Percentiles rank a stretch among this genome's conserved stretches.
Evolutionary conservation across 1,284 basidiomycete species (phyloP).

Genomic region (Baeospora myosura): DNA sequence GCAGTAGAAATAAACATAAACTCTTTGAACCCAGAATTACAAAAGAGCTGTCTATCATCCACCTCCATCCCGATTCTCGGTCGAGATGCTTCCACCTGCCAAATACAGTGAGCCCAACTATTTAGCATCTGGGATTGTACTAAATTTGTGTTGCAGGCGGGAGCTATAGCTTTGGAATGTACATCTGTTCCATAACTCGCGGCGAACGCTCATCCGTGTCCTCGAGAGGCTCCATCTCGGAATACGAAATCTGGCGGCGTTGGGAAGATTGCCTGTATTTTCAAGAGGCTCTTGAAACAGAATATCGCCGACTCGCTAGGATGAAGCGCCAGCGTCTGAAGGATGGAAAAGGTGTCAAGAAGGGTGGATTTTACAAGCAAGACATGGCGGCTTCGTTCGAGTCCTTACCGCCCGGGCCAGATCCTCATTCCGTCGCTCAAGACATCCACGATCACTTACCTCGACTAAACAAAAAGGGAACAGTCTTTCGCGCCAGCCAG

Average conservation of each 20-base stretch:
- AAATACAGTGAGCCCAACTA: conserved; percentile 44
- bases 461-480: conserved; percentile 59
- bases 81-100: conserved; percentile 47
- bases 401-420: conserved; percentile 75
- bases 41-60: conserved; percentile 54
- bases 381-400: conserved; percentile 75
- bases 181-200: conserved; percentile 39
- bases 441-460: conserved; percentile 63
- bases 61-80: conserved; percentile 50
- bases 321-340: conserved; percentile 56
- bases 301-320: conserved; percentile 55
- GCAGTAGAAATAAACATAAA: too few species aligned
- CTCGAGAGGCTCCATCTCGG: conserved; percentile 27
- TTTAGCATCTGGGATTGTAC: neutral
- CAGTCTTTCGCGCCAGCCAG: conserved; percentile 61
- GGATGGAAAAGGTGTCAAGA: conserved; percentile 69
- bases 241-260: conserved; percentile 67
- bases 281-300: conserved; percentile 58
- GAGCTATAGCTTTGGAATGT: conserved; percentile 54
- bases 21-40: conserved; percentile 33
- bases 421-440: conserved; percentile 58
- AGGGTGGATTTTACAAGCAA: conserved; percentile 61
- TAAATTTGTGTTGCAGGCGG: conserved; percentile 33
- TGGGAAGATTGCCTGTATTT: conserved; percentile 78
- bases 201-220: conserved; percentile 33